Percentiles rank a stretch among this genome's conserved stretches.
These are phyloP conservation scores for Cordyceps tenuipes DNA, from an alignment of 2,329 filamentous ascomycete species.

Conservation along the genomic window DNA sequence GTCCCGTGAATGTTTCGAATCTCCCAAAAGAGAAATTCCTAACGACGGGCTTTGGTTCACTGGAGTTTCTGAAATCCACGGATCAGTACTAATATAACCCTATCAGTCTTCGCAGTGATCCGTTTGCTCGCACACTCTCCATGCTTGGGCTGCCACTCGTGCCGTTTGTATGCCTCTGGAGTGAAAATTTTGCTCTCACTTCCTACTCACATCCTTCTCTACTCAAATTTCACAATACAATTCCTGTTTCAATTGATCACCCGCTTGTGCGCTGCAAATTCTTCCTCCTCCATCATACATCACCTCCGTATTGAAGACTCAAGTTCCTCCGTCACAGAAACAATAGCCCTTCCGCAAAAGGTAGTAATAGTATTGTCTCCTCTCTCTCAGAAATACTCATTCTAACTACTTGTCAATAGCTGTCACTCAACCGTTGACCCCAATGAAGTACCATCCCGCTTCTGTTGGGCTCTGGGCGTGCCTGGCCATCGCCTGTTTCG, in stretches of 20 bases:
- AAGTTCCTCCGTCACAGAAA: not conserved
- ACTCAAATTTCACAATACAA: not conserved
- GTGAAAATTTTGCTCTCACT: constrained; percentile 1
- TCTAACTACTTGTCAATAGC: not conserved
- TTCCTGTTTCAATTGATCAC: not conserved
- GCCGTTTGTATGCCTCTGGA: not conserved
- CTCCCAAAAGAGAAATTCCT: not conserved
- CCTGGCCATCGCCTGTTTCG: not conserved
- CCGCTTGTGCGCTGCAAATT: not conserved
- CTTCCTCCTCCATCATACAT: not conserved
- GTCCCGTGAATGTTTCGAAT: constrained; percentile 1
- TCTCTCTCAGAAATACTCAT: no score
- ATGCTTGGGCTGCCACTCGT: not conserved
- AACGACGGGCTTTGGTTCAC: not conserved
- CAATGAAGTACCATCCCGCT: not conserved
- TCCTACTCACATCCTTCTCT: constrained; percentile 2
- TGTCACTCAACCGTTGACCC: no score
- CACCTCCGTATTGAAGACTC: not conserved
- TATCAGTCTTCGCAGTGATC: not conserved
- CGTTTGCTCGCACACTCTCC: not conserved
- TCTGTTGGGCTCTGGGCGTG: not conserved
- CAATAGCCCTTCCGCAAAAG: not conserved
- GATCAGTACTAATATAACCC: not conserved
- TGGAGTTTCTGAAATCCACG: not conserved
- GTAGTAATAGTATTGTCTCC: not conserved